phyloP scores from a whole-genome alignment of 2,329 filamentous ascomycete species.

The Cytospora piceae region DNA sequence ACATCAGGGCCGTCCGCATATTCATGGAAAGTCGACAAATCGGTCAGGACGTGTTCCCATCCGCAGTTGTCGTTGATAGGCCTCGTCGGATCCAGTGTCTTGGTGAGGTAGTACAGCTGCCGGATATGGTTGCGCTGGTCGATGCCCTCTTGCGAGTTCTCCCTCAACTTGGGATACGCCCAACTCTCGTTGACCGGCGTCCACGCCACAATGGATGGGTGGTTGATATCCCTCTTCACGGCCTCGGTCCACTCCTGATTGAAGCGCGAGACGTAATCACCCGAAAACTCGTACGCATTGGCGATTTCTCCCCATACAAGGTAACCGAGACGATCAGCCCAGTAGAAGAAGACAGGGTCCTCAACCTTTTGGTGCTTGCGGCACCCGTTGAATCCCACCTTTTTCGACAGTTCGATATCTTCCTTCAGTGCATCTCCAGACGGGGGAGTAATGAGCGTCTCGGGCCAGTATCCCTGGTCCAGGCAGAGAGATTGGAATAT shows the following conservation, averaged over 20 bases:
- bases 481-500: slow-evolving; percentile 64
- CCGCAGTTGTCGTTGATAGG: slow-evolving; percentile 74
- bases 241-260: slow-evolving; percentile 67
- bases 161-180: slow-evolving; percentile 64
- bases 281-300: slow-evolving; percentile 65
- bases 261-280: slow-evolving; percentile 62
- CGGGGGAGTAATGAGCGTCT: slow-evolving; percentile 63
- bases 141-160: slow-evolving; percentile 56
- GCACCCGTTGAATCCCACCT: slow-evolving; percentile 67
- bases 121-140: slow-evolving; percentile 68
- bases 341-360: slow-evolving; percentile 63
- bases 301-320: slow-evolving; percentile 69
- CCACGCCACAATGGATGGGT: slow-evolving; percentile 67
- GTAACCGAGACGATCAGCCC: slow-evolving; percentile 63
- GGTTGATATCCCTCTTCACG: slow-evolving; percentile 67
- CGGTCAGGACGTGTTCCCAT: slow-evolving; percentile 69
- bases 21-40: slow-evolving; percentile 70
- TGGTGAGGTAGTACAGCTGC: slow-evolving; percentile 66
- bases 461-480: slow-evolving; percentile 67
- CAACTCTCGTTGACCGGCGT: slow-evolving; percentile 68
- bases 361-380: slow-evolving; percentile 69
- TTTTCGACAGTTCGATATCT: slow-evolving; percentile 61
- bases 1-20: slow-evolving; percentile 64
- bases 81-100: slow-evolving; percentile 62
- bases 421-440: slow-evolving; percentile 47